Evolutionary conservation across 192 early-diverging fungal species (phyloP), one percentile per base, ranked within the genome.

Genomic region (Coemansia sp.): DNA sequence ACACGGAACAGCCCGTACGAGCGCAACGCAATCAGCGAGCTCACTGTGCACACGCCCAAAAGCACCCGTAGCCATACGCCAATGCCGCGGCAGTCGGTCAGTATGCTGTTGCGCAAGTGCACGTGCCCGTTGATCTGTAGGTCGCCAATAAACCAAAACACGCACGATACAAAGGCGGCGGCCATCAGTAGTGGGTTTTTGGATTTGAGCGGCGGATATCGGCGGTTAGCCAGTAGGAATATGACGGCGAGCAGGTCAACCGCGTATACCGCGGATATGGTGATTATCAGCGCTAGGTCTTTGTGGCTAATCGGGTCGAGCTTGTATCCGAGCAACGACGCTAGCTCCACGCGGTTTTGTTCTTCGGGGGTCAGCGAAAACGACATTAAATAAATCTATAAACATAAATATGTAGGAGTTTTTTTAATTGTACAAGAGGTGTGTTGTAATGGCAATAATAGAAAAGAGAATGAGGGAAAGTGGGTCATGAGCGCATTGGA

Each of bases 91-190:
- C 75, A 78, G 22, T 61, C 63, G 1, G 54, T 58, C 43, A 71
- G 30, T 15, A 34, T 29, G 0, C 61, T 52, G 9, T 45, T 41
- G 2, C 30, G 42, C 12, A 64, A 36, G 28, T 71, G 68, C n/a
- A 78, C 58, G 26, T 68, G 64, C 1, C 75, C 75, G 55, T 72
- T 78, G 35, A 78, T 67, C 12, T 78, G 64, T 5, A 67, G 15
- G 50, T 78, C 75, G 31, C 75, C 75, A 14, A 78, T 17, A 41
- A 67, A 67, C 75, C 75, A 78, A 35, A 53, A 72, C 5, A 67
- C 48, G 31, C 68, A 62, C 3, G 60, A 56, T 0, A 60, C 21
- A 5, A 50, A 52, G 0, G 64, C 65, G 0, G 47, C 42, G 0
- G 55, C 68, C 69, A 78, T 71, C n/a, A 78, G 30, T 1, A 56